Percentiles rank a stretch among this genome's conserved stretches.
phyloP scores from a whole-genome alignment of 176 grass and related monocot genomes.

The Guadua angustifolia region DNA sequence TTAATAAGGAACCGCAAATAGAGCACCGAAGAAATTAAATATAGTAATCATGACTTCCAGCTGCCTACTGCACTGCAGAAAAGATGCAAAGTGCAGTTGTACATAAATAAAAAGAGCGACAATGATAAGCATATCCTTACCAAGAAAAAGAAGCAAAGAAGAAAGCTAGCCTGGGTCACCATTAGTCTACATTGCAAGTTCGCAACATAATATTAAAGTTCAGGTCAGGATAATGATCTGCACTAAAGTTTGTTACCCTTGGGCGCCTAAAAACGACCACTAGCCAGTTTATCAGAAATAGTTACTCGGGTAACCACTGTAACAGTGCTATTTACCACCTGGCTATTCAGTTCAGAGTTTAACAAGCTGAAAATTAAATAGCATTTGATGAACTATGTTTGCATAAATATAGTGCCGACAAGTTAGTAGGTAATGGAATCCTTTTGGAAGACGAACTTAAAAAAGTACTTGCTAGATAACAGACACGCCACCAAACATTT shows the following conservation, averaged over 20 bases:
- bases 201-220: not conserved
- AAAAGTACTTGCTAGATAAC: slow-evolving; percentile 53
- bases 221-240: not conserved
- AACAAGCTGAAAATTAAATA: slow-evolving; percentile 2
- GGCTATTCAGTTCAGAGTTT: slow-evolving; percentile 10
- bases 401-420: slow-evolving; percentile 41
- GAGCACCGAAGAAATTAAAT: slow-evolving; percentile 10
- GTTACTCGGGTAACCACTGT: not conserved
- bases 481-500: slow-evolving; percentile 52
- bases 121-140: slow-evolving; percentile 42
- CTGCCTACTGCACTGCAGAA: not conserved
- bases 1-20: slow-evolving; percentile 9
- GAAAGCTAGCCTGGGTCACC: slow-evolving; percentile 14
- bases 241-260: not conserved
- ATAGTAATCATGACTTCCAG: slow-evolving; percentile 28
- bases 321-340: slow-evolving; percentile 20
- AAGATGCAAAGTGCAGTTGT: slow-evolving; percentile 45
- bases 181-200: not conserved
- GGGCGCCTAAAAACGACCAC: not conserved
- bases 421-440: slow-evolving; percentile 48
- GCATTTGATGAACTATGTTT: slow-evolving; percentile 9
- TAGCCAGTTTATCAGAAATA: not conserved
- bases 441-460: slow-evolving; percentile 42
- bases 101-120: slow-evolving; percentile 40
- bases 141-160: slow-evolving; percentile 30